Conservation (phyloP, 1,139 yeast species). For the Kodamaea alishanica region DNA sequence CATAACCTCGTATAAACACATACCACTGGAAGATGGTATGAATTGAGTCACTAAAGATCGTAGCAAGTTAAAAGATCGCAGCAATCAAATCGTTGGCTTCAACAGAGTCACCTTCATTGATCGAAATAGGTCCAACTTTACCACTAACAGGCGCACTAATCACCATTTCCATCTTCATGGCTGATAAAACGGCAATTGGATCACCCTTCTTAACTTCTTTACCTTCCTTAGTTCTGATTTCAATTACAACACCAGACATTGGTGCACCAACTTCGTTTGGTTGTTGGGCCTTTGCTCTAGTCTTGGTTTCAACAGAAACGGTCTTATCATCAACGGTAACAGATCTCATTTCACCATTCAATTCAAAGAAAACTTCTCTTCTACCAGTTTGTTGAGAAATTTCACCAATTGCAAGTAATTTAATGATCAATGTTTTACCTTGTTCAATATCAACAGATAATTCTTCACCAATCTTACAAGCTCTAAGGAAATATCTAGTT, state of each 20-base stretch:
- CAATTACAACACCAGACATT: constrained; percentile 98
- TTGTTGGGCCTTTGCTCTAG: constrained; percentile 90
- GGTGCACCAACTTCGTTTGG: constrained; percentile 97
- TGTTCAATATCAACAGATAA: constrained; percentile 84
- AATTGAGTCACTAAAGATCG: constrained; percentile 2
- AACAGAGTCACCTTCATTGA: constrained; percentile 91
- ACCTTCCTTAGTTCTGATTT: constrained; percentile 85
- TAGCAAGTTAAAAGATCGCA: constrained; percentile 20
- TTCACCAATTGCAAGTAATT: constrained; percentile 91
- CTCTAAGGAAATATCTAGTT: constrained; percentile 82
- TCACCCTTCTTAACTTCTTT: constrained; percentile 94
- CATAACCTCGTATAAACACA: too few species aligned
- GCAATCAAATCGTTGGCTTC: constrained; percentile 84
- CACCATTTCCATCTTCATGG: constrained; percentile 99
- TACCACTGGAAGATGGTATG: constrained; percentile 3
- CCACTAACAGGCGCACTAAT: constrained; percentile 91
- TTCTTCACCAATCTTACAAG: constrained; percentile 85
- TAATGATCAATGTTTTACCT: constrained; percentile 91
- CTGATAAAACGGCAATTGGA: constrained; percentile 88
- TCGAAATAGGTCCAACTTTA: constrained; percentile 66
- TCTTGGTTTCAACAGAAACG: constrained; percentile 76
- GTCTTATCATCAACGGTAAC: constrained; percentile 87
- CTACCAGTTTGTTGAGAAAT: constrained; percentile 79
- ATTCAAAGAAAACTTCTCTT: constrained; percentile 95
- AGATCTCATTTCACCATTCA: constrained; percentile 97